Percentiles rank a stretch among this genome's conserved stretches.
Evolutionary conservation across 371 early-diverging fungal species (phyloP).

Genomic region (Cokeromyces recurvatus): DNA sequence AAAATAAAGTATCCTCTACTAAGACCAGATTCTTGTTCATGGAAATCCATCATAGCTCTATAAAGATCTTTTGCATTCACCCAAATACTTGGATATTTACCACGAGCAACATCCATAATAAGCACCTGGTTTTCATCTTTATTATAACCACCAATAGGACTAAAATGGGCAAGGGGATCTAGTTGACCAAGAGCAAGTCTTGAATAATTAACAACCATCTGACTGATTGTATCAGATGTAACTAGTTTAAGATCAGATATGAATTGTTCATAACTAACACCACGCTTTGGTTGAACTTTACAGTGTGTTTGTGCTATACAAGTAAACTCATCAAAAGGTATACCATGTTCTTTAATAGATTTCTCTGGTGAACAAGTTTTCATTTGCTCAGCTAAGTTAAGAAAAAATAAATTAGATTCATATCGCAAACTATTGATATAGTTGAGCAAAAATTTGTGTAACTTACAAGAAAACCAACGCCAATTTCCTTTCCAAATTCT

Average conservation of each 20-base stretch:
- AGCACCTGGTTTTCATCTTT: conserved; percentile 60
- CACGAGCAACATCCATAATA: conserved; percentile 74
- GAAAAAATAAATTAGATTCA: too few relatives aligned
- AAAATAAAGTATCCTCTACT: conserved; percentile 84
- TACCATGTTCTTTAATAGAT: conserved; percentile 68
- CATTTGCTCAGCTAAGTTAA: conserved; percentile 72
- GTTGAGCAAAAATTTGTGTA: too few relatives aligned
- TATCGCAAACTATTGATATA: too few relatives aligned
- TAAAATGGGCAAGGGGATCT: conserved; percentile 53
- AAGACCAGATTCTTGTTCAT: conserved; percentile 61
- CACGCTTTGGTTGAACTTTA: conserved; percentile 64
- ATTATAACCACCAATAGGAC: conserved; percentile 67
- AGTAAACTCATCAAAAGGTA: conserved; percentile 82
- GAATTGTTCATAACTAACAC: conserved; percentile 66
- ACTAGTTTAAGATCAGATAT: conserved; percentile 61
- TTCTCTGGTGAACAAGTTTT: conserved; percentile 75
- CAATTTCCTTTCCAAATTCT: conserved; percentile 90
- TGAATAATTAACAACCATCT: conserved; percentile 84
- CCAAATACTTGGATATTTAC: conserved; percentile 81
- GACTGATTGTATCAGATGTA: conserved; percentile 59
- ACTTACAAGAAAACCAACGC: conserved; percentile 66
- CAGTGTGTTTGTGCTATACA: conserved; percentile 83
- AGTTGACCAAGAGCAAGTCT: conserved; percentile 72
- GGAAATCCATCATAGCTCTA: conserved; percentile 61
- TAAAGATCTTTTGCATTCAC: conserved; percentile 62